Evolutionary conservation across 768 basidiomycete genomes (phyloP), one percentile per base, ranked within the genome.

Genomic region (Xanthoconium purpureum): DNA sequence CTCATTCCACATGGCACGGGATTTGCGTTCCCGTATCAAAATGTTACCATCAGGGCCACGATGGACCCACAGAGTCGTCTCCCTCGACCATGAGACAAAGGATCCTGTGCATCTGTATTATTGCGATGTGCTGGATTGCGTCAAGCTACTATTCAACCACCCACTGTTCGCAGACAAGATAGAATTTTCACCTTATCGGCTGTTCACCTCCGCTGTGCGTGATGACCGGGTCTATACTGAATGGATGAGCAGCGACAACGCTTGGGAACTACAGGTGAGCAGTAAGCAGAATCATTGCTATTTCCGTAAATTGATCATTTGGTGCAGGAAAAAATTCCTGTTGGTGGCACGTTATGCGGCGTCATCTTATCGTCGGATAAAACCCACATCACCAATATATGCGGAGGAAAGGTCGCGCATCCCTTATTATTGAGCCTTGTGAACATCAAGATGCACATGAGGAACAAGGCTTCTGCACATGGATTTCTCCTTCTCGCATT

Each of bases 1-100:
- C n/a, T 68, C 69, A 6, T 73, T 71, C 36, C n/a, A 24, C 2
- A 62, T 58, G n/a, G 69, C 71, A 17, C 63, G 67, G 50, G 64
- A 70, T 33, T 56, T 73, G 14, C 45, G 64, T n/a, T 56, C 50
- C n/a, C 46, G 58, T 2, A 61, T 62, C 2, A 66, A 73, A 51
- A 55, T 66, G n/a, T 60, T 71, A 32, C 69, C 68, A 1, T 18
- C 56, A 11, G 70, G 67, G 9, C 70, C 66, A 11, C 12, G 55
- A 15, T 73, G 71, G 72, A 59, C 54, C n/a, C 53, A 9, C 57
- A 52, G 28, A 18, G 33, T n/a, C 13, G 50, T 63, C n/a, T 20
- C 42, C 1, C 51, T 66, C 3, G 36, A 30, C 0, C 55, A 54
- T 56, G 57, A 59, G 13, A 69, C 64, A n/a, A 71, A 69, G 44